These are phyloP conservation scores for Rhododendron mucronatum DNA, from an alignment of 148 eudicot species.

Conservation along the genomic window DNA sequence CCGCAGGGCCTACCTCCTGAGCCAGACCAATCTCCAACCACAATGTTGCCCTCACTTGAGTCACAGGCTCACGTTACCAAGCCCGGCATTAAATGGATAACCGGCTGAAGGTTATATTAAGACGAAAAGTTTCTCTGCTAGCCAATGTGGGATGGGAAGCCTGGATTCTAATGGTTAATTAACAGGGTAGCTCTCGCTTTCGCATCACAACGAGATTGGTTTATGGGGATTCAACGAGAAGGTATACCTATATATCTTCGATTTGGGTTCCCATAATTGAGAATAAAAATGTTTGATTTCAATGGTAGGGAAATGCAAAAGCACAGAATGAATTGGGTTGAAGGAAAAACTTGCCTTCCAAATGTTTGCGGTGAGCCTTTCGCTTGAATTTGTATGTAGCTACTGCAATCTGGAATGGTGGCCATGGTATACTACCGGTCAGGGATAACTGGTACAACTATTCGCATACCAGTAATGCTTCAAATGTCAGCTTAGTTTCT, in stretches of 20 bases:
- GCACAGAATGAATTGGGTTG: neutral
- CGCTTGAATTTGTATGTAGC: neutral
- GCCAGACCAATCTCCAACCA: neutral
- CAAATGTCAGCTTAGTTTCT: neutral
- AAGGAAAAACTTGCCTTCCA: neutral
- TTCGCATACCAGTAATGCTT: neutral
- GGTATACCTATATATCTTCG: no score
- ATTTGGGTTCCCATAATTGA: no score
- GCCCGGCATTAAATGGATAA: rapidly evolving
- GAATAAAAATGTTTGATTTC: no score
- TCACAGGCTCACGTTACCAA: neutral
- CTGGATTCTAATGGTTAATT: neutral
- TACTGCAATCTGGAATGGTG: neutral
- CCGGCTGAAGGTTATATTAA: neutral
- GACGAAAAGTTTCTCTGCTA: neutral
- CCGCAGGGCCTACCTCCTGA: neutral
- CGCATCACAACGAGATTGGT: neutral
- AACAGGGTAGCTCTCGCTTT: neutral
- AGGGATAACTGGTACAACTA: neutral
- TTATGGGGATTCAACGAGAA: no score
- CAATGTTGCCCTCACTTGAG: neutral
- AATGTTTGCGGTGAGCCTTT: no score
- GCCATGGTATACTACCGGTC: neutral
- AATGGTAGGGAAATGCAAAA: neutral
- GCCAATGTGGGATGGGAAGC: neutral